Evolutionary conservation across 1,284 basidiomycete species (phyloP).

Genomic region (Testicularia cyperi): DNA sequence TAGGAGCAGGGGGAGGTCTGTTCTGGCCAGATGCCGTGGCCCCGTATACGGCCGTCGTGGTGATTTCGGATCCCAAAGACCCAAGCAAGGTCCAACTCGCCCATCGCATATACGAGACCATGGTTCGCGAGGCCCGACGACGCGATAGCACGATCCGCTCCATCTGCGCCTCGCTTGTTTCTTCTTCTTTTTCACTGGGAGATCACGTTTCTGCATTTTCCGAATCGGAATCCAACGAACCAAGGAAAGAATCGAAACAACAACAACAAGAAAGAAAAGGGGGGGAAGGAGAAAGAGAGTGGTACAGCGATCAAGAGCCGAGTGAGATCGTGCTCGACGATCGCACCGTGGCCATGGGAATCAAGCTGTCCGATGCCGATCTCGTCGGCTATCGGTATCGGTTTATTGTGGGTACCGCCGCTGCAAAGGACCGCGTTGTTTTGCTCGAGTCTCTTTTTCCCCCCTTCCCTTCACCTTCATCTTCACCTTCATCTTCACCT

Average conservation of each 20-base stretch:
- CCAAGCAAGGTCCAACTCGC: constrained; percentile 1
- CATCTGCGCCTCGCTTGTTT: not conserved
- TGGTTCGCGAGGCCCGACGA: not conserved
- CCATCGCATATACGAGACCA: not conserved
- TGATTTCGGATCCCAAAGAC: constrained; percentile 13
- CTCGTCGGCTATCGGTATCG: constrained; percentile 54
- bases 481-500: no score
- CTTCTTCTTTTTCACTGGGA: not conserved
- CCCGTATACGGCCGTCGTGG: constrained; percentile 39
- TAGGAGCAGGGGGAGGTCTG: constrained; percentile 18
- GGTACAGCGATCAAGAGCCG: constrained; percentile 2
- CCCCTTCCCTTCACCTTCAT: no score
- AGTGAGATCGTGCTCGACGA: constrained; percentile 56
- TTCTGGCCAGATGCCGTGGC: constrained; percentile 53
- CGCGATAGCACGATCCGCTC: not conserved
- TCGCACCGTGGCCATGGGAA: constrained; percentile 43
- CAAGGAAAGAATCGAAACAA: not conserved
- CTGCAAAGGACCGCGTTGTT: constrained; percentile 11
- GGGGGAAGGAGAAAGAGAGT: constrained; percentile 1
- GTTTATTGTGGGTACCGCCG: constrained; percentile 53
- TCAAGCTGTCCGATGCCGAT: constrained; percentile 58
- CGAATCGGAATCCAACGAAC: not conserved
- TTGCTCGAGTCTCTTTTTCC: no score
- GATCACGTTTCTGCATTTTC: no score
- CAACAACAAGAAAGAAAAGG: not conserved